These are phyloP conservation scores for Tolypocladium paradoxum DNA, from an alignment of 2,329 filamentous ascomycete species.

Conservation along the genomic window DNA sequence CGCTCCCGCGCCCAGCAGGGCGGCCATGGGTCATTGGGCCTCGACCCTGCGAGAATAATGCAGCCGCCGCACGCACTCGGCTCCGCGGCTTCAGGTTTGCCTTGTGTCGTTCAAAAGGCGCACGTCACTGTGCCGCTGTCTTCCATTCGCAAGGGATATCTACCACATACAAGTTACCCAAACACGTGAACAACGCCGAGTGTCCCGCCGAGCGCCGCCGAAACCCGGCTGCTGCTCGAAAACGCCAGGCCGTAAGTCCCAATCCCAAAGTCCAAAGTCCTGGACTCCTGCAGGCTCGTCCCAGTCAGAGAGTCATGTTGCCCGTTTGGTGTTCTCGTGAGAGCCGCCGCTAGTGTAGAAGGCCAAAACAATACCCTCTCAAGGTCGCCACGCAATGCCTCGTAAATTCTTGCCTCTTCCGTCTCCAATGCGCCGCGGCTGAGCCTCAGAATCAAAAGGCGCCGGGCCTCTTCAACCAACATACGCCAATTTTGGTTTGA, in stretches of 20 bases:
- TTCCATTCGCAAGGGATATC: not conserved
- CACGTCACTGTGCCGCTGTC: not conserved
- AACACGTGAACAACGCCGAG: not conserved
- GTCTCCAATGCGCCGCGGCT: constrained; percentile 2
- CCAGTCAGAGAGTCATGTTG: not conserved
- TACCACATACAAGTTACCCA: not conserved
- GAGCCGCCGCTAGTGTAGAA: not conserved
- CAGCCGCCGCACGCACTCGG: not conserved
- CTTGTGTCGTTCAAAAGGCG: not conserved
- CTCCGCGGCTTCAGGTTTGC: not conserved
- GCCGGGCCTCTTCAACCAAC: constrained; percentile 1
- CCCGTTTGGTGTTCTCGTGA: not conserved
- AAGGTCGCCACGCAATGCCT: not conserved
- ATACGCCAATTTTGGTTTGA: constrained; percentile 1
- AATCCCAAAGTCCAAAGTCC: not conserved
- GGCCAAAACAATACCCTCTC: not conserved
- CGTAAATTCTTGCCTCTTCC: not conserved
- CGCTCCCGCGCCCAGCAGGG: not conserved
- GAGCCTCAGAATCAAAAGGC: constrained; percentile 1
- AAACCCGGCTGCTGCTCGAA: not conserved
- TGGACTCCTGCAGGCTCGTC: not conserved
- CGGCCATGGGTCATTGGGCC: not conserved
- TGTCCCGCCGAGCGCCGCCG: not conserved
- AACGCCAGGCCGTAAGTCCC: not conserved
- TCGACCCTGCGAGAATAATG: not conserved